Percentiles rank a stretch among this genome's conserved stretches.
phyloP scores from a whole-genome alignment of 305 asterid species.

The Fraxinus angustifolia region DNA sequence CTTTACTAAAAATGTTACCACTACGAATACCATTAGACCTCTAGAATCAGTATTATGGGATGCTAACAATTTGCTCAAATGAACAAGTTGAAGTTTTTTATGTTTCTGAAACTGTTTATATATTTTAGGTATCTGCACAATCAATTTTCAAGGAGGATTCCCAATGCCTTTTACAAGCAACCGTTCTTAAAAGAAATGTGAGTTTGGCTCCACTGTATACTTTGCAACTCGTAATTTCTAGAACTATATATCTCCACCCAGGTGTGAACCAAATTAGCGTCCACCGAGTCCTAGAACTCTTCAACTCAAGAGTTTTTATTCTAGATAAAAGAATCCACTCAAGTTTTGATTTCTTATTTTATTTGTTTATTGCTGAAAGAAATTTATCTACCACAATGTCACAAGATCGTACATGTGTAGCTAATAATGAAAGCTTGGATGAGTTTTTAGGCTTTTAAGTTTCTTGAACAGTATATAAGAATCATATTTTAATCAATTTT shows the following conservation, averaged over 20 bases:
- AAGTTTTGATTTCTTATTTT: constrained; percentile 22
- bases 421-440: constrained; percentile 6
- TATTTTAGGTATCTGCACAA: constrained; percentile 84
- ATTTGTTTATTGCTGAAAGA: neutral
- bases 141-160: constrained; percentile 84
- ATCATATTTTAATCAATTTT: neutral
- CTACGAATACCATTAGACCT: neutral
- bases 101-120: neutral
- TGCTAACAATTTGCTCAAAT: neutral
- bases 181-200: constrained; percentile 87
- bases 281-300: constrained; percentile 83
- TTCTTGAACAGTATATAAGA: constrained; percentile 28
- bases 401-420: constrained; percentile 10
- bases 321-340: constrained; percentile 32
- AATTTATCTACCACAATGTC: neutral
- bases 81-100: neutral
- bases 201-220: constrained; percentile 22
- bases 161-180: constrained; percentile 92
- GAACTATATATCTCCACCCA: constrained; percentile 37
- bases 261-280: constrained; percentile 82
- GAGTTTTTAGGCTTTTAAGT: constrained; percentile 19
- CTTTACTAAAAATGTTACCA: neutral
- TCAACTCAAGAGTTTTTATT: constrained; percentile 74
- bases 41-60: neutral
- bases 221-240: neutral